Percentiles rank a stretch among this genome's conserved stretches.
Conservation (phyloP, 1,139 yeast genomes). For the Zygosaccharomyces pseudobailii region DNA sequence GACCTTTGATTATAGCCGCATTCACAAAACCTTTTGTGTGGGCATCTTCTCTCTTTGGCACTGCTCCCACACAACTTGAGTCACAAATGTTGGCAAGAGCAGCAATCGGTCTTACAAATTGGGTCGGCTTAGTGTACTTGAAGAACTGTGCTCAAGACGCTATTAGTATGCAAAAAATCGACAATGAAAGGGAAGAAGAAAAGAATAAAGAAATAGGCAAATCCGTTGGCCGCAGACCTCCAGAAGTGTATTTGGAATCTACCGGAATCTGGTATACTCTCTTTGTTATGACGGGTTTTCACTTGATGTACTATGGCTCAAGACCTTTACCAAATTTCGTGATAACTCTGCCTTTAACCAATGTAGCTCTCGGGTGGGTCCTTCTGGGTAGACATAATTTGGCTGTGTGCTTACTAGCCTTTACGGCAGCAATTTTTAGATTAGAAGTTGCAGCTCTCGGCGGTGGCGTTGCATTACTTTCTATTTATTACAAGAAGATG, state of each 20-base stretch:
- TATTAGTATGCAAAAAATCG: constrained; percentile 12
- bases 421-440: constrained; percentile 66
- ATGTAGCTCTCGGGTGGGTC: constrained; percentile 48
- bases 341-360: constrained; percentile 66
- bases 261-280: constrained; percentile 55
- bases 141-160: constrained; percentile 31
- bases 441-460: constrained; percentile 65
- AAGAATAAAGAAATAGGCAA: constrained; percentile 10
- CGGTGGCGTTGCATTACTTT: constrained; percentile 42
- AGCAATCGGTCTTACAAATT: constrained; percentile 51
- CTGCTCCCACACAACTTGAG: constrained; percentile 35
- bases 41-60: constrained; percentile 15
- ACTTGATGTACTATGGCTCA: constrained; percentile 67
- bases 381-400: constrained; percentile 45
- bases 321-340: constrained; percentile 84
- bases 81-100: constrained; percentile 51
- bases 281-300: constrained; percentile 67
- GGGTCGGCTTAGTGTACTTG: constrained; percentile 34
- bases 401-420: constrained; percentile 57
- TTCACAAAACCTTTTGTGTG: constrained; percentile 37
- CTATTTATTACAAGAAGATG: constrained; percentile 44
- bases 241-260: constrained; percentile 14
- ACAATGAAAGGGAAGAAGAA: constrained; percentile 13
- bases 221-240: constrained; percentile 4
- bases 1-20: constrained; percentile 55